phyloP scores from a whole-genome alignment of 441 rosid genomes.

The Flueggea neowawraea region DNA sequence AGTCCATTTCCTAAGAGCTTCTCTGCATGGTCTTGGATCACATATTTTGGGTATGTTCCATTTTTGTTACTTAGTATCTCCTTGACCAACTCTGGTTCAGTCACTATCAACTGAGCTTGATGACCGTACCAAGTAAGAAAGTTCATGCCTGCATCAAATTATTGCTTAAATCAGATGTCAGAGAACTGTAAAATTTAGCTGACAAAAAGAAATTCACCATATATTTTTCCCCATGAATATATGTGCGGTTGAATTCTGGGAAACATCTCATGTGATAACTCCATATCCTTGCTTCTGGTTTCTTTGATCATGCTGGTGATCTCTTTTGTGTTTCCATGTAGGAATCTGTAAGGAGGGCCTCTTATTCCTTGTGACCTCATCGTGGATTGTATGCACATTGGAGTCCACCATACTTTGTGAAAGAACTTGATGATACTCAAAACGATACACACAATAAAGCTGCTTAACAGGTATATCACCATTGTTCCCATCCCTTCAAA shows the following conservation, averaged over 20 bases:
- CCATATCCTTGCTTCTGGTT: conserved; percentile 17
- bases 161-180: no score
- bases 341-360: conserved; percentile 27
- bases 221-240: conserved; percentile 20
- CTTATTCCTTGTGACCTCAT: conserved; percentile 23
- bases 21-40: not conserved
- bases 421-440: conserved; percentile 14
- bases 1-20: conserved; percentile 17
- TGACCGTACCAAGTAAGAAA: no score
- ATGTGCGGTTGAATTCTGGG: conserved; percentile 22
- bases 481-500: no score
- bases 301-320: conserved; percentile 11
- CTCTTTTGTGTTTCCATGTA: conserved; percentile 27
- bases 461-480: no score
- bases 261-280: conserved; percentile 18
- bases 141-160: not conserved
- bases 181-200: no score
- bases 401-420: conserved; percentile 16
- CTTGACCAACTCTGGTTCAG: conserved; percentile 7
- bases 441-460: no score
- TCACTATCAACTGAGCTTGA: conserved; percentile 4
- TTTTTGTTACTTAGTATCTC: conserved; percentile 8
- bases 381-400: conserved; percentile 4
- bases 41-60: conserved; percentile 3
- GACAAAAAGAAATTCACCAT: conserved; percentile 10